Percentiles rank a stretch among this genome's conserved stretches.
phyloP scores from a whole-genome alignment of 306 rosid genomes.

The Abrus pulchellus region DNA sequence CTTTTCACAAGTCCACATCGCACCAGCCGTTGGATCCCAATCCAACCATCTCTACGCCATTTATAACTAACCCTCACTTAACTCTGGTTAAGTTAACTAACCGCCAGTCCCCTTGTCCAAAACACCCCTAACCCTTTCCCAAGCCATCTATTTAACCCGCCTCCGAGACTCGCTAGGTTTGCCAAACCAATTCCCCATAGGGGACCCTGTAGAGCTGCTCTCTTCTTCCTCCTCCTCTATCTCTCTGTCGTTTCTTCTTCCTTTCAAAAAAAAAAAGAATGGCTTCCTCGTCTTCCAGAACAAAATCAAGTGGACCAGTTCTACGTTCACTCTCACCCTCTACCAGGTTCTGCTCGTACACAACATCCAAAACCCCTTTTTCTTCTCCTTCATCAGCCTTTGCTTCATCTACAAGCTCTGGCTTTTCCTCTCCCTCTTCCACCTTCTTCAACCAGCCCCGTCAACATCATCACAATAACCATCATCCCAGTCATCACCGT shows the following conservation, averaged over 20 bases:
- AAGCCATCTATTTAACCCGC: slow-evolving; percentile 64
- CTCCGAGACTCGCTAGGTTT: slow-evolving; percentile 87
- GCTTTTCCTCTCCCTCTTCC: slow-evolving; percentile 65
- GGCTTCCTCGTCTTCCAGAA: slow-evolving; percentile 67
- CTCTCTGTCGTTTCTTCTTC: no score
- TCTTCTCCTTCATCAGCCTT: slow-evolving; percentile 69
- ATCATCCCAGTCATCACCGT: slow-evolving; percentile 61
- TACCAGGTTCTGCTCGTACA: slow-evolving; percentile 67
- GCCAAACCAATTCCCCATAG: slow-evolving; percentile 86
- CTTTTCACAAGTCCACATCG: slow-evolving; percentile 46
- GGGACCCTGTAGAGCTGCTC: slow-evolving; percentile 40
- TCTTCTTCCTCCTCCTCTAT: neutral
- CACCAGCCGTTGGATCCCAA: slow-evolving; percentile 75
- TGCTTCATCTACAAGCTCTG: slow-evolving; percentile 78
- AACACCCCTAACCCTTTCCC: slow-evolving; percentile 18
- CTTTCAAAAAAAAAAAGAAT: slow-evolving; percentile 36
- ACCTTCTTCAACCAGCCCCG: slow-evolving; percentile 54
- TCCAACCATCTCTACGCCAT: slow-evolving; percentile 47
- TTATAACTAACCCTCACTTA: neutral
- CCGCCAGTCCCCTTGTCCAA: neutral
- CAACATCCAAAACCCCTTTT: slow-evolving; percentile 57
- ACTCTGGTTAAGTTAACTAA: slow-evolving; percentile 57
- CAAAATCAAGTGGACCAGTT: slow-evolving; percentile 80
- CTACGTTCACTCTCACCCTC: slow-evolving; percentile 80
- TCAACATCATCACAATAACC: slow-evolving; percentile 25